Percentiles rank a stretch among this genome's conserved stretches.
These are phyloP conservation scores for Pelargonium nanum DNA, from an alignment of 345 rosid genomes.

Conservation along the genomic window DNA sequence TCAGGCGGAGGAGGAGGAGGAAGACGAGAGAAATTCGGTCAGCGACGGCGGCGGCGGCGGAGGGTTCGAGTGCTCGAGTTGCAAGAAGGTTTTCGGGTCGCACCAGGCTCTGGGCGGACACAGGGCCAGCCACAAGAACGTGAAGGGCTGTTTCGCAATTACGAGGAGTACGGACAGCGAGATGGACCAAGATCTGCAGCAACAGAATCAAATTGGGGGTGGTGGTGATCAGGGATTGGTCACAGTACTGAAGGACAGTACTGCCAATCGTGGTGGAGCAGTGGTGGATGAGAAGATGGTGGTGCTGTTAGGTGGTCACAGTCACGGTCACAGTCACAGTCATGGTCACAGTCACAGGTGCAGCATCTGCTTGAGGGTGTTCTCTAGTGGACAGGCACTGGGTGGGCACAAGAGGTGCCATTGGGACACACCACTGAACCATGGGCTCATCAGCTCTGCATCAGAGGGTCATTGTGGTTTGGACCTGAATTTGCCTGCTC, in stretches of 20 bases:
- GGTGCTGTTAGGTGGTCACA: conserved; percentile 19
- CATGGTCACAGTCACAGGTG: too few relatives aligned
- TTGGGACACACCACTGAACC: conserved; percentile 36
- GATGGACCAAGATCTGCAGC: not conserved
- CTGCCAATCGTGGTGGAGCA: not conserved
- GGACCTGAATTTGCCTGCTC: conserved; percentile 25
- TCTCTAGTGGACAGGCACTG: conserved; percentile 47
- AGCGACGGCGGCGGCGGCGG: conserved; percentile 1
- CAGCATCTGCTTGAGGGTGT: conserved; percentile 9
- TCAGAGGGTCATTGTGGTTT: too few relatives aligned
- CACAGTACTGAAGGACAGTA: conserved; percentile 8
- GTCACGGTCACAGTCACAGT: too few relatives aligned
- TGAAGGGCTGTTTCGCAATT: conserved; percentile 68
- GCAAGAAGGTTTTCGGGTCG: conserved; percentile 77
- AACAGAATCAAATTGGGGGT: conserved; percentile 1
- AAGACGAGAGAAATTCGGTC: not conserved
- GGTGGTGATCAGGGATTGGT: conserved; percentile 6
- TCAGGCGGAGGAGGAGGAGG: not conserved
- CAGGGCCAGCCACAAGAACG: conserved; percentile 77
- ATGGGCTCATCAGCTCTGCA: too few relatives aligned
- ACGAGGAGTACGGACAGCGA: conserved; percentile 27
- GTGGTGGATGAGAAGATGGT: conserved; percentile 11
- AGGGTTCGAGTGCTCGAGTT: conserved; percentile 61
- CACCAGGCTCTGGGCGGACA: conserved; percentile 91
- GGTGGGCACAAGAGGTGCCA: conserved; percentile 95